These are phyloP conservation scores for Bullera alba DNA, from an alignment of 768 basidiomycete genomes.

Conservation along the genomic window DNA sequence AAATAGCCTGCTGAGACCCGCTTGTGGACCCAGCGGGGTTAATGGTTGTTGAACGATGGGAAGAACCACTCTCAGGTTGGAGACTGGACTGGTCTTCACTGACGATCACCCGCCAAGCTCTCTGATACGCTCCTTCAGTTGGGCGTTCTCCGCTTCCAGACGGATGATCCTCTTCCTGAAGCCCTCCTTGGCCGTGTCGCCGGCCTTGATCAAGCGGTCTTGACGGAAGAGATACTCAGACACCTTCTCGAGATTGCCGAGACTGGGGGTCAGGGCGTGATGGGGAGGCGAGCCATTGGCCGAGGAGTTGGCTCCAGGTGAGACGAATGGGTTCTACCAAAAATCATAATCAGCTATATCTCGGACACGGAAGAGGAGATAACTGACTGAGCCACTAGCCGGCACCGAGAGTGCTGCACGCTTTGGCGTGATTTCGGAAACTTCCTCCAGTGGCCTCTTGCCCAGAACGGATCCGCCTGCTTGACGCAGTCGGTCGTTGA, in stretches of 20 bases:
- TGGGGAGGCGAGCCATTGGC: conserved; percentile 14
- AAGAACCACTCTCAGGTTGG: no score
- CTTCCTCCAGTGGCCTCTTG: not conserved
- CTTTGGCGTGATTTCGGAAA: not conserved
- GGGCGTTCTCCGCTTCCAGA: no score
- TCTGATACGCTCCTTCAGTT: no score
- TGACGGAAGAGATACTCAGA: conserved; percentile 31
- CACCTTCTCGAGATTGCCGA: conserved; percentile 14
- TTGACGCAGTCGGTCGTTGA: conserved; percentile 17
- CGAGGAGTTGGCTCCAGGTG: no score
- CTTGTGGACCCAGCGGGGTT: no score
- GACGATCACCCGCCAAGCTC: no score
- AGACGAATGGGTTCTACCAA: conserved; percentile 20
- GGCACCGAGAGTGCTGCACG: no score
- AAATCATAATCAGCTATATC: not conserved
- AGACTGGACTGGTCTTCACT: no score
- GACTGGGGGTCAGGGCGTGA: conserved; percentile 12
- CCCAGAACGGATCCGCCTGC: conserved; percentile 7
- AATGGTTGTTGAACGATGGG: no score
- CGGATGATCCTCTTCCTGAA: conserved; percentile 28
- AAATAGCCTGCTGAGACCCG: no score
- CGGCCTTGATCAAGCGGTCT: conserved; percentile 29
- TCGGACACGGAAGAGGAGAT: no score
- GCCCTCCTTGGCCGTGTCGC: conserved; percentile 29
- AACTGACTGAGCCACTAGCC: no score